Conservation (phyloP, 495 filamentous ascomycete species). For the Aspergillus cristatus region DNA sequence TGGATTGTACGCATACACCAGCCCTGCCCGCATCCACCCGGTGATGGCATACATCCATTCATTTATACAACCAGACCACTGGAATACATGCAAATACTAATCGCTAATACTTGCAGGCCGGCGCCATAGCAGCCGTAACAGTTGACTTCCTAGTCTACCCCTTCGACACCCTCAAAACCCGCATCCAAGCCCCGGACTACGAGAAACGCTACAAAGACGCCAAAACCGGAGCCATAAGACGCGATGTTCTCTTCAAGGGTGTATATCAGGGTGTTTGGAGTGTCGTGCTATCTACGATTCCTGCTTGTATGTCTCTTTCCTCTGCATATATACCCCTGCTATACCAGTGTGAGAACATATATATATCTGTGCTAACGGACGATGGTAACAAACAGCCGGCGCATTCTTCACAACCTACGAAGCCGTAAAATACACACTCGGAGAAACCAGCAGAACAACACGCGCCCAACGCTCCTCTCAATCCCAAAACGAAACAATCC, state of each 20-base stretch:
- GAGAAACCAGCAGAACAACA: too few species aligned
- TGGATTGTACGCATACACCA: constrained; percentile 31
- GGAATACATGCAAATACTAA: background rate
- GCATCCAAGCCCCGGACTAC: constrained; percentile 71
- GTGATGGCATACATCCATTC: constrained; percentile 3
- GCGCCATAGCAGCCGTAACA: constrained; percentile 69
- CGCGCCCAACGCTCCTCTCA: too few species aligned
- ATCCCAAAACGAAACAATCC: constrained; percentile 18
- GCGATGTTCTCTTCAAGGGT: constrained; percentile 55
- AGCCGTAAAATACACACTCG: constrained; percentile 52
- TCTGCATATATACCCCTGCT: background rate
- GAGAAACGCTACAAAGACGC: constrained; percentile 49
- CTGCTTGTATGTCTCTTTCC: constrained; percentile 51
- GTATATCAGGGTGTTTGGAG: constrained; percentile 85
- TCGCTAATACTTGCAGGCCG: constrained; percentile 43
- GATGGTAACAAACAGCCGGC: constrained; percentile 59
- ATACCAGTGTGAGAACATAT: background rate
- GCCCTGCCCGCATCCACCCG: too few species aligned
- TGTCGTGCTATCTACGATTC: constrained; percentile 78
- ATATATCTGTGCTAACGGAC: too few species aligned
- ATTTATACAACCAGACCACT: background rate
- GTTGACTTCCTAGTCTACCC: constrained; percentile 78
- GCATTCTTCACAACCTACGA: constrained; percentile 91
- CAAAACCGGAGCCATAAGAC: constrained; percentile 42
- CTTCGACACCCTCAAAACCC: constrained; percentile 77